Percentiles rank a stretch among this genome's conserved stretches.
These are phyloP conservation scores for Diaporthe caulivora DNA, from an alignment of 2,329 filamentous ascomycete genomes.

Conservation along the genomic window DNA sequence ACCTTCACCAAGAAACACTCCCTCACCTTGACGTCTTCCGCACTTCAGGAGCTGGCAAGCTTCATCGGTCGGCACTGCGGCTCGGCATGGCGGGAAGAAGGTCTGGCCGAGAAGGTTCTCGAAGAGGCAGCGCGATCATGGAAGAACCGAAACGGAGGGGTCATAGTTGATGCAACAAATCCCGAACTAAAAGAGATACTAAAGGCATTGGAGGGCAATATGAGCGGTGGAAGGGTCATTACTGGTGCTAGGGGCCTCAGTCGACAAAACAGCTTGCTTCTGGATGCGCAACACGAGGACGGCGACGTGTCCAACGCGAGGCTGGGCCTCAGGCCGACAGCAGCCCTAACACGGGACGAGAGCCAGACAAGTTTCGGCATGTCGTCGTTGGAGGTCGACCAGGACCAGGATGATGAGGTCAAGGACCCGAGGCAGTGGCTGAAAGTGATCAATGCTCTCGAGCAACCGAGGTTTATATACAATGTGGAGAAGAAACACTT, in stretches of 20 bases:
- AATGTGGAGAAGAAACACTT: constrained; percentile 91
- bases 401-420: constrained; percentile 66
- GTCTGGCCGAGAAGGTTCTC: constrained; percentile 89
- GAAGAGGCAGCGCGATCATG: constrained; percentile 92
- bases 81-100: constrained; percentile 95
- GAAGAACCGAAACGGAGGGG: constrained; percentile 89
- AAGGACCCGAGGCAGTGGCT: constrained; percentile 85
- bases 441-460: constrained; percentile 84
- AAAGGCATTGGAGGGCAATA: constrained; percentile 85
- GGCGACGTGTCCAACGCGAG: constrained; percentile 66
- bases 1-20: constrained; percentile 99
- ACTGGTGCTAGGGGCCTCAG: constrained; percentile 65
- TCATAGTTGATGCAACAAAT: constrained; percentile 88
- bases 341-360: constrained; percentile 66
- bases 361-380: constrained; percentile 75
- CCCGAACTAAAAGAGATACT: constrained; percentile 85
- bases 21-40: constrained; percentile 88
- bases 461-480: constrained; percentile 84
- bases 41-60: constrained; percentile 83
- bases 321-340: constrained; percentile 64
- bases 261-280: constrained; percentile 73
- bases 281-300: constrained; percentile 68
- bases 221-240: constrained; percentile 84
- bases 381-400: constrained; percentile 66
- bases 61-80: constrained; percentile 97